Percentiles rank a stretch among this genome's conserved stretches.
phyloP scores from a whole-genome alignment of 1,284 basidiomycete species.

The Trametes versicolor region DNA sequence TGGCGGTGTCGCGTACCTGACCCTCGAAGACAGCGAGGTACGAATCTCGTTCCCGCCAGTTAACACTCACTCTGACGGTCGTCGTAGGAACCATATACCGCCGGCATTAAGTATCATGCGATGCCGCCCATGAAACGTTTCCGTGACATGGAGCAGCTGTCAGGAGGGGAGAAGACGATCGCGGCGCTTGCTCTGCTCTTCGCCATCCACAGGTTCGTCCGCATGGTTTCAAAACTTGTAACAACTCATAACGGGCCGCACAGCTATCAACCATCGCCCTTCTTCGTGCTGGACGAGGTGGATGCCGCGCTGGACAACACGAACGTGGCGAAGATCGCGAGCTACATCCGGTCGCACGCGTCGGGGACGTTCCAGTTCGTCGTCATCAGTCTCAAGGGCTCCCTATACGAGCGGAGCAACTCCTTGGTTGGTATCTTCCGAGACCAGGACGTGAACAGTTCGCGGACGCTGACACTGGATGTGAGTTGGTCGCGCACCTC shows the following conservation, averaged over 20 bases:
- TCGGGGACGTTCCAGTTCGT: constrained; percentile 92
- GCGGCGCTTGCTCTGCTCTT: constrained; percentile 96
- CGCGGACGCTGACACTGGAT: constrained; percentile 88
- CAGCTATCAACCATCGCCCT: constrained; percentile 97
- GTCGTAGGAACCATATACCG: constrained; percentile 90
- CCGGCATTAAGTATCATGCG: constrained; percentile 97
- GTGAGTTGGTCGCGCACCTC: constrained; percentile 58
- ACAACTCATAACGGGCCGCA: neutral
- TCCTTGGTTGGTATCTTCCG: constrained; percentile 95
- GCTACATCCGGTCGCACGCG: constrained; percentile 87
- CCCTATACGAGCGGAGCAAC: constrained; percentile 90
- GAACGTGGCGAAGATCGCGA: constrained; percentile 93
- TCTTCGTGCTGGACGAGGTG: constrained; percentile 99
- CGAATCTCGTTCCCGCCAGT: constrained; percentile 31
- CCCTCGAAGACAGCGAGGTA: constrained; percentile 95
- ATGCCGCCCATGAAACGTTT: constrained; percentile 99
- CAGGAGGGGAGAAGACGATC: constrained; percentile 98
- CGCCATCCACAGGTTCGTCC: constrained; percentile 87
- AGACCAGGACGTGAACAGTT: constrained; percentile 94
- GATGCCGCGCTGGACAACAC: constrained; percentile 97
- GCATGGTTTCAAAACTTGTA: neutral
- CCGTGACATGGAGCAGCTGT: constrained; percentile 98
- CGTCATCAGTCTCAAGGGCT: constrained; percentile 95
- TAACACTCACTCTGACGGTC: neutral
- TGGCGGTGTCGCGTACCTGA: constrained; percentile 97